Evolutionary conservation across 208 protist genomes (phyloP), one percentile per base, ranked within the genome.

Genomic region (Trypanosoma mega): DNA sequence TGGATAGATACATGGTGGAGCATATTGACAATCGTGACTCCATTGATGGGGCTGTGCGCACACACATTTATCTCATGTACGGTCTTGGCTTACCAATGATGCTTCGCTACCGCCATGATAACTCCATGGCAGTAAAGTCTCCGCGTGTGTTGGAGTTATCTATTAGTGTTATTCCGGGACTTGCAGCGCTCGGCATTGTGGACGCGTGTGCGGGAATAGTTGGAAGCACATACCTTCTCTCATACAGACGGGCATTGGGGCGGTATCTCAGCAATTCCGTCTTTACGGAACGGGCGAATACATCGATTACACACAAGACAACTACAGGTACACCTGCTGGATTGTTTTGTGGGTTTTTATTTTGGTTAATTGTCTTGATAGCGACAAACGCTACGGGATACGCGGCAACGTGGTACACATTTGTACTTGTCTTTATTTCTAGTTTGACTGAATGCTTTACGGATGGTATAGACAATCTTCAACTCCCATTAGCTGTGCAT

Each of bases 61-160:
- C 85, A 30, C 90, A 96, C 61, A 89, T 94, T 49, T 96, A 96
- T 63, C 73, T 96, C 14, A 78, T 96, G 12, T 82, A 86, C 36
- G 87, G 87, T 3, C 41, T 93, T 27, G 86, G 80, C 14, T 47
- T 90, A 6, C 74, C 90, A 0, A 68, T 90, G 16, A 85, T 91
- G 36, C 55, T 96, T 33, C 78, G 75, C 11, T 90, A 93, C 63
- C 82, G 87, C 2, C 74, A 88, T 43, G 64, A 63, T 43, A 31
- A 62, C 3, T 51, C 68, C 18, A 49, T 76, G 0, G 14, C 9
- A 11, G 39, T 44, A 14, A 16, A 16, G 16, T 2, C 33, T 33
- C 74, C 80, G 14, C 64, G 68, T 37, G 63, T 89, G 37, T 78
- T 93, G 58, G 78, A 90, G 44, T 64, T 96, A 20, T 69, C 83